A percentile compares a stretch with the other conserved stretches of the same genome.
Conservation (phyloP, 805 yeast species). For the Metschnikowia lachancei region DNA sequence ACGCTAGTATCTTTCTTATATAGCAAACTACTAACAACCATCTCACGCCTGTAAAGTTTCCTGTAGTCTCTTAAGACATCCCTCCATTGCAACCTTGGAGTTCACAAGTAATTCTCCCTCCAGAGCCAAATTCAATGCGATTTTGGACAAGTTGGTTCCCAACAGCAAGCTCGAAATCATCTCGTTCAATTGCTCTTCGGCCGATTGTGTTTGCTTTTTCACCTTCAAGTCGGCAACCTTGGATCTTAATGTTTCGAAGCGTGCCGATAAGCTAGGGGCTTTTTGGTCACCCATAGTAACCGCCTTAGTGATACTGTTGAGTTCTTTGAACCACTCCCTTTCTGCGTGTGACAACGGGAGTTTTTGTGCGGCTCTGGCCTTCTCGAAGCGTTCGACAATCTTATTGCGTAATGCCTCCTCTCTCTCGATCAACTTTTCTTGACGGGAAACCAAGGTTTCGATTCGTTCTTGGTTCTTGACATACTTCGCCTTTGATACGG, state of each 20-base stretch:
- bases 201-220: not conserved
- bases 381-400: constrained; percentile 25
- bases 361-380: constrained; percentile 20
- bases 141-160: constrained; percentile 7
- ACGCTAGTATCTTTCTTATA: not conserved
- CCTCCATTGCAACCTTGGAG: constrained; percentile 19
- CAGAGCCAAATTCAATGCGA: constrained; percentile 20
- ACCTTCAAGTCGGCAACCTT: constrained; percentile 7
- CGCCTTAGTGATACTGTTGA: constrained; percentile 26
- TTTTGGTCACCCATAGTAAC: constrained; percentile 10
- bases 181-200: constrained; percentile 6
- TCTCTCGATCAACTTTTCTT: constrained; percentile 23
- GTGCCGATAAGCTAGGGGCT: constrained; percentile 10
- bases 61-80: constrained; percentile 6
- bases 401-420: constrained; percentile 22
- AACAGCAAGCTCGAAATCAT: constrained; percentile 12
- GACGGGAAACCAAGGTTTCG: constrained; percentile 20
- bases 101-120: constrained; percentile 22
- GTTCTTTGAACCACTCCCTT: constrained; percentile 36
- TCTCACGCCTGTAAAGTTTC: not conserved
- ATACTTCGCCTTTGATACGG: constrained; percentile 8
- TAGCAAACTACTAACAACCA: not conserved
- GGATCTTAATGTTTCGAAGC: constrained; percentile 12
- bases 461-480: constrained; percentile 16
- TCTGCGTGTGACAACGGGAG: constrained; percentile 38